Conservation (phyloP, 2,329 filamentous ascomycete species). For the Colletotrichum liriopes region DNA sequence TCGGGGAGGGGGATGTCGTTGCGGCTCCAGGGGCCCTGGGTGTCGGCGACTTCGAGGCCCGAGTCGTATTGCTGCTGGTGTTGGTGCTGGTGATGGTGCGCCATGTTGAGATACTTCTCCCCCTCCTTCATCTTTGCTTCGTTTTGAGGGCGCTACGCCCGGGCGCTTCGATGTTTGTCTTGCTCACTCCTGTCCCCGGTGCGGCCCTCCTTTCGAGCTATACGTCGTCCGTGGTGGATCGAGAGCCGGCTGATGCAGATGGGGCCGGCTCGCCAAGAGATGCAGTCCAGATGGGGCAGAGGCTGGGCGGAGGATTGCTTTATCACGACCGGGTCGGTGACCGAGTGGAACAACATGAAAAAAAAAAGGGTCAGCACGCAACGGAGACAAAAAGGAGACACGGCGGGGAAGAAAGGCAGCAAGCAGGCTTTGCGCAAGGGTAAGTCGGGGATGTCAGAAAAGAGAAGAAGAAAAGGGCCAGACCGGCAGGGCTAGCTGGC, state of each 20-base stretch:
- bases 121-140: not conserved
- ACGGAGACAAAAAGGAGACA: not conserved
- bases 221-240: not conserved
- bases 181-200: not conserved
- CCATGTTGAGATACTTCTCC: constrained; percentile 10
- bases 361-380: not conserved
- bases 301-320: not conserved
- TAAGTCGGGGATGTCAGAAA: not conserved
- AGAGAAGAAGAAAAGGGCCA: not conserved
- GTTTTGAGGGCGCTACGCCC: constrained; percentile 7
- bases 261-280: not conserved
- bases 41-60: constrained; percentile 34
- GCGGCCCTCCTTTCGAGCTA: not conserved
- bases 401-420: not conserved
- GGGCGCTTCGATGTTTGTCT: not conserved
- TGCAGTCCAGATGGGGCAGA: not conserved
- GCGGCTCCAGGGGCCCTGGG: constrained; percentile 27
- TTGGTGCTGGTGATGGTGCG: constrained; percentile 6
- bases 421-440: not conserved
- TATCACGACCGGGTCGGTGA: not conserved
- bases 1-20: constrained; percentile 31
- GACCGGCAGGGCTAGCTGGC: not conserved
- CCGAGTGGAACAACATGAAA: not conserved
- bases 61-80: constrained; percentile 26
- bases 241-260: not conserved